Base-by-base conservation (phyloP, 192 early-diverging fungal genomes). In the Entomortierella chlamydospora region DNA sequence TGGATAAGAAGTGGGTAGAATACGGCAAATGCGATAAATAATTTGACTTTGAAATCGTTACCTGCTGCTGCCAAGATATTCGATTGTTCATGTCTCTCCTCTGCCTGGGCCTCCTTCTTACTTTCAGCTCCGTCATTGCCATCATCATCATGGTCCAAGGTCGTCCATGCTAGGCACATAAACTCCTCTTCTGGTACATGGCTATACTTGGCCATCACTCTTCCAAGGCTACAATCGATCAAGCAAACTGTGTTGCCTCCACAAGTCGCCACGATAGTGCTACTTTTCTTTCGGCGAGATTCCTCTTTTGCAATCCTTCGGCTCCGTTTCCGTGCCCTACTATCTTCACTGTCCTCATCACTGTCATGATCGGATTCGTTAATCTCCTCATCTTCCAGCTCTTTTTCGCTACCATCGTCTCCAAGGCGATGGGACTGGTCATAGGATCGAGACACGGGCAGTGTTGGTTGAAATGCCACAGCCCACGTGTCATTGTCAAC, bases 131-230 rank as follows among this genome's bases (percentile, higher is more conserved):
- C 37, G 13, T 42, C 29, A 15, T 43, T 17, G 33, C 41, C 59
- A 0, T 51, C 33, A 8, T 26, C 51, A 10, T 34, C 15, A 53
- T 66, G 69, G 25, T 59, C 55, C 41, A 86, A 43, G 0, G 83
- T 81, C 2, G 86, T 87, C 86, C 86, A 87, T 22, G 84, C 82
- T 33, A 85, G 50, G 41, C 77, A 68, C 68, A 81, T 84, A 63
- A 87, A 85, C 25, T 77, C 67, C 62, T 87, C 86, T 12, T 81
- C 68, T n/a, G 83, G 80, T 8, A 85, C 54, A 53, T 87, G 86
- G 2, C 81, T 85, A 39, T 85, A 87, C 59, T 85, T 87, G 45
- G 72, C 81, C 33, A 81, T 47, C 8, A 83, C 61, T 18, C 71
- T 81, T 22, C 81, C 82, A 39, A 81, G 69, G 10, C 59, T 51